Evolutionary conservation across 176 grass and related monocot genomes (phyloP).

Genomic region (bread wheat (Triticum aestivum)): IWGSC_CS_RefSeq_v2.1 NC_057810.1:166023343-166023842

Average conservation of each 20-base stretch:
- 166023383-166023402: background rate
- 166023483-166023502: background rate
- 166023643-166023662: slow-evolving; percentile 21
- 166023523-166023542: slow-evolving; percentile 4
- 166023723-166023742: background rate
- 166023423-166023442: background rate
- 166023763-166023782: background rate
- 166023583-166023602: slow-evolving; percentile 3
- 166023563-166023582: slow-evolving; percentile 40
- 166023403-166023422: background rate
- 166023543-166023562: slow-evolving; percentile 34
- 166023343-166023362: too few relatives aligned
- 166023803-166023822: too few relatives aligned
- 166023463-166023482: background rate
- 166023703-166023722: background rate
- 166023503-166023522: background rate
- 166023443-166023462: background rate
- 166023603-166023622: background rate
- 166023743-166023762: background rate
- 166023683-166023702: background rate
- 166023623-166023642: slow-evolving; percentile 15
- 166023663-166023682: background rate
- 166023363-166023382: background rate
- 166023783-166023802: background rate
- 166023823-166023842: too few relatives aligned